A percentile compares a stretch with the other conserved stretches of the same genome.
phyloP scores from a whole-genome alignment of 1,284 basidiomycete species.

The Sporisorium iseilematis-ciliati region DNA sequence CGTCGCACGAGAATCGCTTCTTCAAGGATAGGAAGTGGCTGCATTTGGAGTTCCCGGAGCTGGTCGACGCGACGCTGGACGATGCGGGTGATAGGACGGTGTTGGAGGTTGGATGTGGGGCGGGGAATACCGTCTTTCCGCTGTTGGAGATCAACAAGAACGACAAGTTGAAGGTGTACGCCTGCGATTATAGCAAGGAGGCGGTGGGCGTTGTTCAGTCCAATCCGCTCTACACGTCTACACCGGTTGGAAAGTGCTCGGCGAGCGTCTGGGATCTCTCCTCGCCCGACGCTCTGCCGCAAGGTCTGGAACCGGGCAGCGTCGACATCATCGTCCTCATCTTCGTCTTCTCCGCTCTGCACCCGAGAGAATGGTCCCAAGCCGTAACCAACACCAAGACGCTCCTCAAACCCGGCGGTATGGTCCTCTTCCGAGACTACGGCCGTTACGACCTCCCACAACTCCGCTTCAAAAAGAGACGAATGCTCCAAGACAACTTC shows the following conservation, averaged over 20 bases:
- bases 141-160: constrained; percentile 86
- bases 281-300: constrained; percentile 38
- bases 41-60: constrained; percentile 66
- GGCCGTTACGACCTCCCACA: constrained; percentile 90
- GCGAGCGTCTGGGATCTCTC: constrained; percentile 93
- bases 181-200: constrained; percentile 90
- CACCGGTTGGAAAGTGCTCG: constrained; percentile 73
- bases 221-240: constrained; percentile 40
- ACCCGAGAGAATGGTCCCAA: constrained; percentile 89
- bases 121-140: constrained; percentile 94
- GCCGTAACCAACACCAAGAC: constrained; percentile 83
- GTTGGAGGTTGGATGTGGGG: constrained; percentile 67
- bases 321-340: constrained; percentile 93
- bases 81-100: constrained; percentile 49
- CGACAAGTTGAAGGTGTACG: constrained; percentile 78
- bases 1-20: constrained; percentile 64
- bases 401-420: constrained; percentile 88
- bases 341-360: constrained; percentile 93
- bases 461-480: constrained; percentile 87
- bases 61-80: constrained; percentile 53
- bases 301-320: constrained; percentile 70
- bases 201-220: constrained; percentile 89
- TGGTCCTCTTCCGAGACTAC: constrained; percentile 90
- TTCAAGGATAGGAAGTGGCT: constrained; percentile 69
- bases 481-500: constrained; percentile 87